Percentiles rank a stretch among this genome's conserved stretches.
Evolutionary conservation across 768 basidiomycete species (phyloP).

Genomic region (Amanita jacksonii): DNA sequence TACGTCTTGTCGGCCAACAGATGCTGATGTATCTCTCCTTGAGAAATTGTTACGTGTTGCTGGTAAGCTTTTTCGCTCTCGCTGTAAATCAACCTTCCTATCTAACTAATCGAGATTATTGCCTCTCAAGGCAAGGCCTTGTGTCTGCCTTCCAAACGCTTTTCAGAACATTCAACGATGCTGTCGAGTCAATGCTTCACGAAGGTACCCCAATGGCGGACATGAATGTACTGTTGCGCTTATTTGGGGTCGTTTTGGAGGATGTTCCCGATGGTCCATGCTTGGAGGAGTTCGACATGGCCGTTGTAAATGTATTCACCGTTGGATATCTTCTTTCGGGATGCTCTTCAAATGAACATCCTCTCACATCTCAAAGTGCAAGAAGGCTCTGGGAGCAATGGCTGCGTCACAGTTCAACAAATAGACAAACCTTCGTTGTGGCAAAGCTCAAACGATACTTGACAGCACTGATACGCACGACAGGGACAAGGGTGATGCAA

Average conservation of each 20-base stretch:
- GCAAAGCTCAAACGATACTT: conserved; percentile 32
- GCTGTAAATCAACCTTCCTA: not conserved
- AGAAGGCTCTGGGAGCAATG: conserved; percentile 27
- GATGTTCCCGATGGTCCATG: conserved; percentile 12
- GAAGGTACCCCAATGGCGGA: conserved; percentile 16
- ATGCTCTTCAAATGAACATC: conserved; percentile 16
- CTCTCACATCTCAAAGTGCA: conserved; percentile 18
- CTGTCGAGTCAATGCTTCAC: conserved; percentile 24
- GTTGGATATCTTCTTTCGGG: conserved; percentile 38
- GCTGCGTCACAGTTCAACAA: conserved; percentile 16
- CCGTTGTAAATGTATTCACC: conserved; percentile 38
- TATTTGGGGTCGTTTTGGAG: conserved; percentile 23
- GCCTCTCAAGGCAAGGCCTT: conserved; percentile 26
- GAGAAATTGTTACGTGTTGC: conserved; percentile 29
- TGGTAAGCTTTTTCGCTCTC: conserved; percentile 22
- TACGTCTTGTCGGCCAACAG: conserved; percentile 17
- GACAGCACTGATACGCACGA: conserved; percentile 31
- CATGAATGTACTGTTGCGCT: conserved; percentile 21
- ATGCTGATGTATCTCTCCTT: conserved; percentile 23
- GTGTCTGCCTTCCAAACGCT: conserved; percentile 23
- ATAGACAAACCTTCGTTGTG: conserved; percentile 17
- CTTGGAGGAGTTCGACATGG: conserved; percentile 11
- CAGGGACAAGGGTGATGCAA: conserved; percentile 26
- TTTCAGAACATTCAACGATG: conserved; percentile 24
- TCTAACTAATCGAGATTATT: conserved; percentile 19